These are phyloP conservation scores for Rhizopogon vesiculosus DNA, from an alignment of 768 basidiomycete species.

Conservation along the genomic window DNA sequence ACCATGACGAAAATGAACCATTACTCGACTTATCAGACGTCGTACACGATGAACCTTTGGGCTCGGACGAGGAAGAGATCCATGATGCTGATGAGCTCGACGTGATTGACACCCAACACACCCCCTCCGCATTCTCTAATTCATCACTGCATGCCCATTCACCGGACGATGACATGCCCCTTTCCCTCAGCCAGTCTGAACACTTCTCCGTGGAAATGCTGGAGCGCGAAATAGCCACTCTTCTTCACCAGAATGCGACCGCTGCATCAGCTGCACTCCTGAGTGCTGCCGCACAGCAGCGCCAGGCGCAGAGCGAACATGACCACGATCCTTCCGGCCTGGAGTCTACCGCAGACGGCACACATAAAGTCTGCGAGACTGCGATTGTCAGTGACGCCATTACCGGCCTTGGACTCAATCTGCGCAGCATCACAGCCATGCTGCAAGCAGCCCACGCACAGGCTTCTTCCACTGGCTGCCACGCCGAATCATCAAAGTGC, in stretches of 20 bases:
- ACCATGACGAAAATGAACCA: slow-evolving; percentile 54
- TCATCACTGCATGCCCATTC: slow-evolving; percentile 13
- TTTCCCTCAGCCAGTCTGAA: slow-evolving; percentile 38
- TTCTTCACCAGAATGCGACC: slow-evolving; percentile 72
- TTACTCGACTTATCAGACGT: slow-evolving; percentile 78
- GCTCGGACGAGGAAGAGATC: slow-evolving; percentile 45
- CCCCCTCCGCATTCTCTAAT: slow-evolving; percentile 19
- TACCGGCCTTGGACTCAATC: slow-evolving; percentile 46
- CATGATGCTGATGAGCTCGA: slow-evolving; percentile 21
- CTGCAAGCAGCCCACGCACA: slow-evolving; percentile 74
- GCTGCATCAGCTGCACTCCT: slow-evolving; percentile 62
- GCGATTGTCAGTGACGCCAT: slow-evolving; percentile 8
- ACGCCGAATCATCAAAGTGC: slow-evolving; percentile 41
- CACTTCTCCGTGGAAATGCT: slow-evolving; percentile 67
- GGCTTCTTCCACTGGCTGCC: slow-evolving; percentile 43
- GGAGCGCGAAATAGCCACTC: slow-evolving; percentile 70
- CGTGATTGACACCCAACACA: slow-evolving; percentile 28
- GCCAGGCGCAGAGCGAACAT: slow-evolving; percentile 41
- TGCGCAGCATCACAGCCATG: slow-evolving; percentile 71
- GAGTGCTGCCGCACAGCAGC: slow-evolving; percentile 64
- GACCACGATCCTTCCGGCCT: slow-evolving; percentile 29
- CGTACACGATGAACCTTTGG: slow-evolving; percentile 74
- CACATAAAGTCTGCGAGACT: slow-evolving; percentile 4
- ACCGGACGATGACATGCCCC: slow-evolving; percentile 23
- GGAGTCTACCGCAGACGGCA: slow-evolving; percentile 18